phyloP scores from a whole-genome alignment of 2,329 filamentous ascomycete species.

The Fusarium bactridioides region DNA sequence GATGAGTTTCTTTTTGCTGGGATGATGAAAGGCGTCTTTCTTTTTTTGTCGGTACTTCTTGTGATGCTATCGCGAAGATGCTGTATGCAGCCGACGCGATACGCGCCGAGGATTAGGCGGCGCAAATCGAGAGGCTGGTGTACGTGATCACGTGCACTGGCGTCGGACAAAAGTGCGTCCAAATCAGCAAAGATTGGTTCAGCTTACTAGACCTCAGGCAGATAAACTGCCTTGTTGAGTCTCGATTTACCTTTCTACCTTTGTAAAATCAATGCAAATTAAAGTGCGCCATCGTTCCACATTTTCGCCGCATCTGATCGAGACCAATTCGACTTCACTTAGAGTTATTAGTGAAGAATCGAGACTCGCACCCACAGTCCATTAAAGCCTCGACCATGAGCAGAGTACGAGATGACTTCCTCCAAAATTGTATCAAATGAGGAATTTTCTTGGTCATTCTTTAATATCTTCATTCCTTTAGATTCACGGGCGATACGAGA shows the following conservation, averaged over 20 bases:
- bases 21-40: neutral
- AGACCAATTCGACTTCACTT: neutral
- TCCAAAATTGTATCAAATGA: neutral
- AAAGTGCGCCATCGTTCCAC: neutral
- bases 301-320: neutral
- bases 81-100: constrained; percentile 42
- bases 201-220: neutral
- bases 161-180: neutral
- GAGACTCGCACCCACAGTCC: neutral
- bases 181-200: neutral
- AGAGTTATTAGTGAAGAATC: neutral
- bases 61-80: constrained; percentile 38
- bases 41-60: constrained; percentile 29
- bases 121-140: constrained; percentile 40
- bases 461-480: neutral
- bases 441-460: too few species aligned
- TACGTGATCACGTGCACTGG: constrained; percentile 41
- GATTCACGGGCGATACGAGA: neutral
- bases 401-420: neutral
- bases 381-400: neutral
- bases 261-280: neutral
- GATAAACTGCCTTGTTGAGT: neutral
- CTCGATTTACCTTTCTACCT: neutral
- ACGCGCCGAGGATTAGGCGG: constrained; percentile 49
- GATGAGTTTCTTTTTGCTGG: neutral